A percentile compares a stretch with the other conserved stretches of the same genome.
Conservation (phyloP, 208 protist genomes). For the Blechomonas ayalai region DNA sequence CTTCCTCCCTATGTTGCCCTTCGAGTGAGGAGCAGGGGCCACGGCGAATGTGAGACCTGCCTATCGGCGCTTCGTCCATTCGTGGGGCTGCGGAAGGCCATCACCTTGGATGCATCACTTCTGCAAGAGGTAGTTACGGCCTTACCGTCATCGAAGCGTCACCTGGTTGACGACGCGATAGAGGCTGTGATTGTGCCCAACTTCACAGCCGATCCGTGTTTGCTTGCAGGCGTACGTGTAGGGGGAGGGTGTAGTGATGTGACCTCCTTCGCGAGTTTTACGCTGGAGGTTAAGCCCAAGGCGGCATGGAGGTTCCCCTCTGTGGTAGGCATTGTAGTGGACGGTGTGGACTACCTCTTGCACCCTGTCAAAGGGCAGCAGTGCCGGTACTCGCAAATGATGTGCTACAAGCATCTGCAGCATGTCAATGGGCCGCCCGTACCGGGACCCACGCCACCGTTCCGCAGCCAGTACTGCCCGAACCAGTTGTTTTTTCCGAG, state of each 20-base stretch:
- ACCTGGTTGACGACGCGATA: slow-evolving; percentile 7
- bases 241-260: neutral
- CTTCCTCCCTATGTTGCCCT: too few relatives aligned
- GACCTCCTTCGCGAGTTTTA: neutral
- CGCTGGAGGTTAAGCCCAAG: slow-evolving; percentile 75
- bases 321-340: slow-evolving; percentile 48
- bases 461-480: slow-evolving; percentile 62
- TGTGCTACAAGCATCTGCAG: slow-evolving; percentile 16
- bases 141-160: slow-evolving; percentile 9
- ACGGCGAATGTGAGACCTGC: slow-evolving; percentile 21
- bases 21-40: slow-evolving; percentile 9
- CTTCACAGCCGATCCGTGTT: slow-evolving; percentile 8
- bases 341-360: slow-evolving; percentile 25
- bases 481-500: slow-evolving; percentile 32
- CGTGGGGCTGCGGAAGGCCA: slow-evolving; percentile 13
- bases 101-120: slow-evolving; percentile 8
- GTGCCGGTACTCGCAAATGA: slow-evolving; percentile 60
- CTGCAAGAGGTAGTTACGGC: slow-evolving; percentile 7
- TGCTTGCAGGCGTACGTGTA: slow-evolving; percentile 6
- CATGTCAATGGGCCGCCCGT: neutral
- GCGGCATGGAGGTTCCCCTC: slow-evolving; percentile 38
- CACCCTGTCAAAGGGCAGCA: slow-evolving; percentile 31
- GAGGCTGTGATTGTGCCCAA: slow-evolving; percentile 31
- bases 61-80: slow-evolving; percentile 14
- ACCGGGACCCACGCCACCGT: too few relatives aligned